Evolutionary conservation across 2,329 filamentous ascomycete genomes (phyloP).

Genomic region (Ophiostoma sp.): DNA sequence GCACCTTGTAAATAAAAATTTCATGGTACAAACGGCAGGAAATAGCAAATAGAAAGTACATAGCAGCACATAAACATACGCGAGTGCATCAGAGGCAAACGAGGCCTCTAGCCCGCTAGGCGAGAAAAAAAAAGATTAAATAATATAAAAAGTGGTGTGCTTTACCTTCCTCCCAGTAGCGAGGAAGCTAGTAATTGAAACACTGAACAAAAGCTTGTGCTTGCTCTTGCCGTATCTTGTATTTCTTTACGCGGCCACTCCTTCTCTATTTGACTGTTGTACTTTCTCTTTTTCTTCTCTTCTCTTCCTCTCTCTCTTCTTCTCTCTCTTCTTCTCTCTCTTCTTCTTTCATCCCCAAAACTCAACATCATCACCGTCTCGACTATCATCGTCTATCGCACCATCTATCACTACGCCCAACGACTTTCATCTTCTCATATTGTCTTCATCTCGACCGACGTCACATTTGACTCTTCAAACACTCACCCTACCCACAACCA

Average conservation of each 20-base stretch:
- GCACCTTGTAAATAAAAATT: not conserved
- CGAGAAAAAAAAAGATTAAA: not conserved
- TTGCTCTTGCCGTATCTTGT: slow-evolving; percentile 4
- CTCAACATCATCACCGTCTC: not conserved
- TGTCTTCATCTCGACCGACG: not conserved
- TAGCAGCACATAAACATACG: not conserved
- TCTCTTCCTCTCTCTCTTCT: not conserved
- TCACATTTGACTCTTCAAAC: slow-evolving; percentile 9
- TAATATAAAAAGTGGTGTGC: slow-evolving; percentile 16
- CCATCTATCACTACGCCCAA: not conserved
- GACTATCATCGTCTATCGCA: not conserved
- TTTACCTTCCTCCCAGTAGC: not conserved
- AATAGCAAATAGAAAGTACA: not conserved
- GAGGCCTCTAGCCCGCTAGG: slow-evolving; percentile 3
- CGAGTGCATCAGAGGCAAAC: slow-evolving; percentile 6
- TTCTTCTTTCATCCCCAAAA: not conserved
- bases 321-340: not conserved
- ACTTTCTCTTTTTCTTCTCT: slow-evolving; percentile 8
- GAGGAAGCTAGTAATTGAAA: not conserved
- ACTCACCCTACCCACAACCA: not conserved
- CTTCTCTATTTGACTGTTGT: slow-evolving; percentile 8
- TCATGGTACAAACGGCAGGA: not conserved
- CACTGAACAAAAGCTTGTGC: not conserved
- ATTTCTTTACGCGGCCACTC: not conserved
- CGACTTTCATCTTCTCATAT: not conserved